Conservation (phyloP, 177 flowering plant genomes). For the Vitis hybrid region DNA sequence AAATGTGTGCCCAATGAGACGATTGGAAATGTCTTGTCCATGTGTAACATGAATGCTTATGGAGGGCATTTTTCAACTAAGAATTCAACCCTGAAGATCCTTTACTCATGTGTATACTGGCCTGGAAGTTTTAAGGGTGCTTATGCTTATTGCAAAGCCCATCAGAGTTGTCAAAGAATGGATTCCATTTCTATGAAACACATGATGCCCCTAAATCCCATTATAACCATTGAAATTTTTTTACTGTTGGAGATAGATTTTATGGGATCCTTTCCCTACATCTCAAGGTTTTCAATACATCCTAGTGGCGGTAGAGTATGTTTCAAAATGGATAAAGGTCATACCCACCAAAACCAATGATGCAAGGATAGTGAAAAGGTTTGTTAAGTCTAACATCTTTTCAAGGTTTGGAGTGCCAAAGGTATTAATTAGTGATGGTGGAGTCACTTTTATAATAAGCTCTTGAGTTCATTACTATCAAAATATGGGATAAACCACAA, state of each 20-base stretch:
- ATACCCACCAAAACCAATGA: slow-evolving; percentile 1
- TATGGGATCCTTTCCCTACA: slow-evolving; percentile 4
- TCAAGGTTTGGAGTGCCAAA: slow-evolving; percentile 2
- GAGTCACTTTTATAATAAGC: slow-evolving; percentile 3
- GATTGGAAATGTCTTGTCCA: not conserved
- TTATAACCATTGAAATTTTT: not conserved
- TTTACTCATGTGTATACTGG: not conserved
- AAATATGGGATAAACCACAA: slow-evolving; percentile 4
- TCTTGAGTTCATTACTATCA: not conserved
- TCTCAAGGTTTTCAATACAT: slow-evolving; percentile 2
- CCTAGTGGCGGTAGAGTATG: slow-evolving; percentile 5
- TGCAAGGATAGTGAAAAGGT: not conserved
- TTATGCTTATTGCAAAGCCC: not conserved
- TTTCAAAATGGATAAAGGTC: slow-evolving; percentile 13
- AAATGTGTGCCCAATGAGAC: slow-evolving; percentile 11
- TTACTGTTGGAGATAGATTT: not conserved
- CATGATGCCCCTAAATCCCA: not conserved
- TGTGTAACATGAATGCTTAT: slow-evolving; percentile 10
- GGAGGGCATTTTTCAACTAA: slow-evolving; percentile 15
- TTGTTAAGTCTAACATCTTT: slow-evolving; percentile 6
- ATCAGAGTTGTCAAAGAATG: slow-evolving; percentile 9
- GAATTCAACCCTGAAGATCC: not conserved
- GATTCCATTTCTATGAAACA: not conserved
- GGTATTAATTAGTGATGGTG: slow-evolving; percentile 3
- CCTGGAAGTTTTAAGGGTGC: not conserved